These are phyloP conservation scores for Chamaecyparis obtusa DNA, from an alignment of 75 land plant species.

Conservation along the genomic window DNA sequence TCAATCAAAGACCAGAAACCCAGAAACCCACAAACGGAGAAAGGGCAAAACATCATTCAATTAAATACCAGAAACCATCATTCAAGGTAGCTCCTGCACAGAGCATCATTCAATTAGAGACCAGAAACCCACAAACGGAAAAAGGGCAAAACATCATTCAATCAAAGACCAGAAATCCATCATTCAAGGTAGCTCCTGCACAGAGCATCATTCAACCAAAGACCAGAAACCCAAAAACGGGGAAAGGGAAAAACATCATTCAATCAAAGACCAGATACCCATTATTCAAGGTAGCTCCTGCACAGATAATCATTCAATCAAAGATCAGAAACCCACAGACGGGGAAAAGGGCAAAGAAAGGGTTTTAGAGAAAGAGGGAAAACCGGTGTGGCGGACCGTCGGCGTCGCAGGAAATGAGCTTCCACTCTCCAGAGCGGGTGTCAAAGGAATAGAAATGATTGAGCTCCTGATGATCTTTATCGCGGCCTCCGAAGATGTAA, in stretches of 20 bases:
- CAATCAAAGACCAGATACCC: neutral
- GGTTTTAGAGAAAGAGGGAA: neutral
- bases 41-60: neutral
- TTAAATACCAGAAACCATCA: slow-evolving; percentile 20
- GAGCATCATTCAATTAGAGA: neutral
- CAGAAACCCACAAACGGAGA: neutral
- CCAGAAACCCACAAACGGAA: neutral
- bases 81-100: slow-evolving; percentile 79
- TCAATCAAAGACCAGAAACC: neutral
- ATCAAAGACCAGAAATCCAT: neutral
- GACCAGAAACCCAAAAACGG: neutral
- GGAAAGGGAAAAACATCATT: neutral
- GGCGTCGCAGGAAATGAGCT: slow-evolving; percentile 52
- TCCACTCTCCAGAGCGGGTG: slow-evolving; percentile 59
- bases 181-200: slow-evolving; percentile 76
- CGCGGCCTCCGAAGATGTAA: slow-evolving; percentile 90
- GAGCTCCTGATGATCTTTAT: slow-evolving; percentile 71
- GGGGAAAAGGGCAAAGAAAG: neutral
- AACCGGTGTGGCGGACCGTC: slow-evolving; percentile 68
- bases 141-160: neutral
- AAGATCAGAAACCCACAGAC: neutral
- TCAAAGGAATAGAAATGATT: slow-evolving; percentile 79
- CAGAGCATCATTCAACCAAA: neutral
- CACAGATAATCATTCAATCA: neutral
- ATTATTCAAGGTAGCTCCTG: slow-evolving; percentile 82